These are phyloP conservation scores for Solanum neorickii DNA, from an alignment of 257 asterid genomes.

Conservation along the genomic window DNA sequence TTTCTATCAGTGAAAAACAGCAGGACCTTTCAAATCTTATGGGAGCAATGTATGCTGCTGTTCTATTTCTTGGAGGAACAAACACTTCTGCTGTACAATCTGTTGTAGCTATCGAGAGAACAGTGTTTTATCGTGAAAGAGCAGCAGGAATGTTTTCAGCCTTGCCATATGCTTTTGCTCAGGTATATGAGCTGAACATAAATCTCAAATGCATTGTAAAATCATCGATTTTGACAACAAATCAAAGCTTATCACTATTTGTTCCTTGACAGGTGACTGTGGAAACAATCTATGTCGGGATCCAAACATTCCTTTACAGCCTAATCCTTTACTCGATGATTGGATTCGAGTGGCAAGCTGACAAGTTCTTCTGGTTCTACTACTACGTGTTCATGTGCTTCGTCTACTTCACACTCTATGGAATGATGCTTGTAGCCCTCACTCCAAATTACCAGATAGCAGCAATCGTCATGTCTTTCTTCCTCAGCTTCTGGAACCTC, in stretches of 20 bases:
- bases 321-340: constrained; percentile 23
- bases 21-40: constrained; percentile 52
- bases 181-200: constrained; percentile 17
- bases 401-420: constrained; percentile 26
- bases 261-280: constrained; percentile 33
- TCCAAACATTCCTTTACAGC: constrained; percentile 22
- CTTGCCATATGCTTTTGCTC: constrained; percentile 67
- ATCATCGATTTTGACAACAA: background rate
- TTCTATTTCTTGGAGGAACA: constrained; percentile 57
- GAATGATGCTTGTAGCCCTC: constrained; percentile 50
- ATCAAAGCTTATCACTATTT: background rate
- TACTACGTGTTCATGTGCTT: constrained; percentile 25
- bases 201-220: background rate
- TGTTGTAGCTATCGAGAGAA: constrained; percentile 56
- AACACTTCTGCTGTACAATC: constrained; percentile 60
- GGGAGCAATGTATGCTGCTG: constrained; percentile 69
- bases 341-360: constrained; percentile 29
- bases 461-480: constrained; percentile 55
- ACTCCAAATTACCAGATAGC: constrained; percentile 65
- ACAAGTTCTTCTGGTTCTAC: constrained; percentile 46
- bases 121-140: constrained; percentile 54
- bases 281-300: constrained; percentile 39
- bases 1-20: constrained; percentile 28
- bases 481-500: constrained; percentile 67
- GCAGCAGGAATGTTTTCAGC: constrained; percentile 69